A percentile compares a stretch with the other conserved stretches of the same genome.
Conservation (phyloP, 2,329 filamentous ascomycete genomes). For the Calonectria leucothoes region DNA sequence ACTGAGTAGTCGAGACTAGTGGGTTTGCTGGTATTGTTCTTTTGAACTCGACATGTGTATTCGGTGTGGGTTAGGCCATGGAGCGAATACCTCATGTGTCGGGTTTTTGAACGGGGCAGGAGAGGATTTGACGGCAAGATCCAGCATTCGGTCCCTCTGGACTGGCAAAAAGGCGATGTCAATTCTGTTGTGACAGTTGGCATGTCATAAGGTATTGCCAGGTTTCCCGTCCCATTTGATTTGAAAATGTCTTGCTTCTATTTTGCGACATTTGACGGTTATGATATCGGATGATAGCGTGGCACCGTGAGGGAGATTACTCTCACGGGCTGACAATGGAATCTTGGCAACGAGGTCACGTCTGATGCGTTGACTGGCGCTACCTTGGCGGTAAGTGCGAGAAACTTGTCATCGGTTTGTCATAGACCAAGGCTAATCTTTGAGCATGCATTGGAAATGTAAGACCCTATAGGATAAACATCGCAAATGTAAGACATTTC, state of each 20-base stretch:
- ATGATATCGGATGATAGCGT: slow-evolving; percentile 61
- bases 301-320: slow-evolving; percentile 66
- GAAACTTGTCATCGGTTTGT: neutral
- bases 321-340: slow-evolving; percentile 63
- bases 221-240: slow-evolving; percentile 53
- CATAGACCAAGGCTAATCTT: slow-evolving; percentile 45
- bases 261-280: slow-evolving; percentile 61
- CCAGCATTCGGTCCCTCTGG: slow-evolving; percentile 36
- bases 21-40: slow-evolving; percentile 39
- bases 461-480: slow-evolving; percentile 17
- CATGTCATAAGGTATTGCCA: slow-evolving; percentile 50
- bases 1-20: slow-evolving; percentile 44
- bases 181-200: too few species aligned
- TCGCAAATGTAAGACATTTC: slow-evolving; percentile 25
- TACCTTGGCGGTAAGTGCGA: slow-evolving; percentile 43
- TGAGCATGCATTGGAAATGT: too few species aligned
- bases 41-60: slow-evolving; percentile 43
- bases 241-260: slow-evolving; percentile 58
- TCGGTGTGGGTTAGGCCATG: slow-evolving; percentile 33
- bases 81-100: slow-evolving; percentile 37
- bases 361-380: slow-evolving; percentile 54
- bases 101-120: slow-evolving; percentile 35
- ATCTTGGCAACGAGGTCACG: slow-evolving; percentile 48
- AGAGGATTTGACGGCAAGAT: slow-evolving; percentile 53
- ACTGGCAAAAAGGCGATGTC: too few species aligned